Percentiles rank a stretch among this genome's conserved stretches.
phyloP scores from a whole-genome alignment of 2,329 filamentous ascomycete genomes.

The Cladophialophora carrionii region DNA sequence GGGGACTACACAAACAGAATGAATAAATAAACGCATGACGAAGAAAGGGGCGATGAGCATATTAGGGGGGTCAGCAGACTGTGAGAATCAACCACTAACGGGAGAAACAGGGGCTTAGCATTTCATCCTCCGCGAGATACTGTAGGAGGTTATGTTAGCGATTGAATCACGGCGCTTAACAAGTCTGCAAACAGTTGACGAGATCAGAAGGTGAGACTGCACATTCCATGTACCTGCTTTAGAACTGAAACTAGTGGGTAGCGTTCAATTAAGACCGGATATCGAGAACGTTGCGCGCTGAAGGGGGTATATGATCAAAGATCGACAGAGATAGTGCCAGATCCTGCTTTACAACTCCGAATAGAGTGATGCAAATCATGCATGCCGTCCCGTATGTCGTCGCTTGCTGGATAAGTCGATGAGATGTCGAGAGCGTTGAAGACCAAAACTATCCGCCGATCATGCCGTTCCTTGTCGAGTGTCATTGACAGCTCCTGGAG shows the following conservation, averaged over 20 bases:
- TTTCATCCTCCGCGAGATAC: no score
- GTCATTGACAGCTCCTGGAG: no score
- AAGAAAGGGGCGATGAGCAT: no score
- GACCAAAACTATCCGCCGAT: neutral
- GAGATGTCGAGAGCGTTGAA: neutral
- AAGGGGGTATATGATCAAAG: conserved; percentile 1
- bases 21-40: no score
- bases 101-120: no score
- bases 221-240: neutral
- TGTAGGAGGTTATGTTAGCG: no score
- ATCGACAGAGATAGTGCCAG: neutral
- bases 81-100: no score
- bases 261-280: neutral
- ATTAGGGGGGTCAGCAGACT: no score
- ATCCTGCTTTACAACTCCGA: neutral
- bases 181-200: neutral
- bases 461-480: neutral
- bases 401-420: neutral
- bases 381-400: neutral
- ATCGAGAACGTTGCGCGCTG: neutral
- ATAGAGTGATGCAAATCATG: neutral
- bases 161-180: no score
- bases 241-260: neutral
- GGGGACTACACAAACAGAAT: no score
- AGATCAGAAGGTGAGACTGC: neutral